These are phyloP conservation scores for Pseudognaphalium luteoalbum DNA, from an alignment of 129 eudicot genomes.

Conservation along the genomic window DNA sequence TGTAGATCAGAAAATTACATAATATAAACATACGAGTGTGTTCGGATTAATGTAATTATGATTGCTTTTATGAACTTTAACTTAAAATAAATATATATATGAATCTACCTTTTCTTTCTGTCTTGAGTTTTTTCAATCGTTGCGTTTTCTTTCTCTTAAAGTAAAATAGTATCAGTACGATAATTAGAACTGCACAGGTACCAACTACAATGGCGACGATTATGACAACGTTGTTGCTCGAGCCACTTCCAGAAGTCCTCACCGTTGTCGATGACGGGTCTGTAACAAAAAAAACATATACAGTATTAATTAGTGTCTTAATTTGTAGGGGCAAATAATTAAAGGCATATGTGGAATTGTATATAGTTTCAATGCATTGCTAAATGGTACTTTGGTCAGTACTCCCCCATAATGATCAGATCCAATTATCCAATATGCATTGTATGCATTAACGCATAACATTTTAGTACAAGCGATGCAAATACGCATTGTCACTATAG, in stretches of 20 bases:
- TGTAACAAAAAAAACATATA: constrained; percentile 19
- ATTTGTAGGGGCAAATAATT: not conserved
- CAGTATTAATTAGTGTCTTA: not conserved
- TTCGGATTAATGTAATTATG: not conserved
- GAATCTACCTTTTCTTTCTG: constrained; percentile 19
- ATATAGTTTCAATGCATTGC: not conserved
- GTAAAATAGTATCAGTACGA: constrained; percentile 26
- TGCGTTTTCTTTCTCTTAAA: constrained; percentile 37
- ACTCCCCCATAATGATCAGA: not conserved
- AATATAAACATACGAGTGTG: not conserved
- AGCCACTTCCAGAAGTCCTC: constrained; percentile 31
- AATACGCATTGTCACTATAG: no score
- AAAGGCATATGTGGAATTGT: no score
- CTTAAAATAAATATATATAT: not conserved
- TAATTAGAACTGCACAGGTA: constrained; percentile 28
- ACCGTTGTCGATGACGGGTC: constrained; percentile 36
- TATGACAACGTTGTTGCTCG: constrained; percentile 31
- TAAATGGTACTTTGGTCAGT: not conserved
- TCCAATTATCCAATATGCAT: not conserved
- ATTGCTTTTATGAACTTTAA: not conserved
- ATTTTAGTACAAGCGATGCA: not conserved
- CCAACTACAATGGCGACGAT: constrained; percentile 40
- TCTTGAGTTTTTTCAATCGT: constrained; percentile 27
- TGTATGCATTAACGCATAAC: no score
- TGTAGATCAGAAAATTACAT: not conserved